Conservation (phyloP, 148 eudicot species). For the Agrostemma githago region DNA sequence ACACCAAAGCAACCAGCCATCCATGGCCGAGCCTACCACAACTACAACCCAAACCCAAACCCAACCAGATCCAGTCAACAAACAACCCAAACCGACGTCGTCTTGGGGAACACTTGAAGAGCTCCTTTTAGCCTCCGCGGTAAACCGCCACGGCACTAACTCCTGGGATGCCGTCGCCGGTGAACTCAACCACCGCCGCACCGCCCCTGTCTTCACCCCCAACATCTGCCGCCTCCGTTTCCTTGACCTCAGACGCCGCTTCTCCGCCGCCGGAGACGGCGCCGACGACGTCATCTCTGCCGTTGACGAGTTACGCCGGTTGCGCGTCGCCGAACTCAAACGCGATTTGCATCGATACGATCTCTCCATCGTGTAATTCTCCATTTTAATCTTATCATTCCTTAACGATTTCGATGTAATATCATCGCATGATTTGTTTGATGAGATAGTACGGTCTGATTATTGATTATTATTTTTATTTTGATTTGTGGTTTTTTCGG, state of each 20-base stretch:
- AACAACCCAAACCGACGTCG: neutral
- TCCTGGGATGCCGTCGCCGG: slow-evolving; percentile 54
- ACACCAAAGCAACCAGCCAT: neutral
- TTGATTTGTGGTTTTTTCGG: neutral
- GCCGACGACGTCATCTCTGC: slow-evolving; percentile 23
- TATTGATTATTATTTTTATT: slow-evolving; percentile 6
- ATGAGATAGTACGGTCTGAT: neutral
- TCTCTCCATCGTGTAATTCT: slow-evolving; percentile 54
- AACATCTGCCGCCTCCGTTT: slow-evolving; percentile 36
- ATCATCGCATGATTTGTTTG: no score
- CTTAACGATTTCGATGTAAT: neutral
- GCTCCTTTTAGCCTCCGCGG: slow-evolving; percentile 58
- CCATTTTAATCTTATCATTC: neutral
- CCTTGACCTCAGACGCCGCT: slow-evolving; percentile 51
- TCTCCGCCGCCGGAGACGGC: slow-evolving; percentile 18
- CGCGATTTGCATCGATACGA: slow-evolving; percentile 50
- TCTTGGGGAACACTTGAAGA: slow-evolving; percentile 67
- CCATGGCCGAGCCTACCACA: slow-evolving; percentile 24
- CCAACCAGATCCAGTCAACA: neutral
- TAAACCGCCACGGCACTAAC: slow-evolving; percentile 49
- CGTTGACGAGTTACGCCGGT: slow-evolving; percentile 49
- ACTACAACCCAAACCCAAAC: neutral
- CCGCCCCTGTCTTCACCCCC: slow-evolving; percentile 34
- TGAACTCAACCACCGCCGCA: slow-evolving; percentile 45
- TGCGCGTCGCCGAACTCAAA: slow-evolving; percentile 52